phyloP scores from a whole-genome alignment of 2,329 filamentous ascomycete species.

The Sclerotinia subarctica region DNA sequence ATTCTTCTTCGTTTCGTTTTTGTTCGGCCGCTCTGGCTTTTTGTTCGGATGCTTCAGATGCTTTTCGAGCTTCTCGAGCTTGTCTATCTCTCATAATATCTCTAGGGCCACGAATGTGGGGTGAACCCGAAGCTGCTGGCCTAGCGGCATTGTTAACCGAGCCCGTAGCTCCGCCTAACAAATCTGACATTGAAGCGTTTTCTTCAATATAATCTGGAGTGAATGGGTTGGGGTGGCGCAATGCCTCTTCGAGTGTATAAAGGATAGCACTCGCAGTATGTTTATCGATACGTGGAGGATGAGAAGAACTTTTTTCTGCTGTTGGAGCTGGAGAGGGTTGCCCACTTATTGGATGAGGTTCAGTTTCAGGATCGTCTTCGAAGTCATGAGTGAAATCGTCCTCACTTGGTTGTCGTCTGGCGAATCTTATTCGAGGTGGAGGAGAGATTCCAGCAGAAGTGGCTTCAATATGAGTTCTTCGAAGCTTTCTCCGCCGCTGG shows the following conservation, averaged over 20 bases:
- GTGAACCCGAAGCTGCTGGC: slow-evolving; percentile 48
- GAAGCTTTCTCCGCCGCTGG: slow-evolving; percentile 35
- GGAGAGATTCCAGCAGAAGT: slow-evolving; percentile 37
- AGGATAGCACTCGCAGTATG: slow-evolving; percentile 87
- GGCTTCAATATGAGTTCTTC: slow-evolving; percentile 38
- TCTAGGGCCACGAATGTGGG: slow-evolving; percentile 73
- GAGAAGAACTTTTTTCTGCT: slow-evolving; percentile 37
- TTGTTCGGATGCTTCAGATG: slow-evolving; percentile 49
- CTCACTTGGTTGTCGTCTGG: slow-evolving; percentile 26
- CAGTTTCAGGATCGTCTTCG: slow-evolving; percentile 33
- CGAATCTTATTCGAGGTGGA: slow-evolving; percentile 32
- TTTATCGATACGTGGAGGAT: slow-evolving; percentile 66
- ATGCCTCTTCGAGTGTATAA: slow-evolving; percentile 85
- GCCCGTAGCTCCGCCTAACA: slow-evolving; percentile 60
- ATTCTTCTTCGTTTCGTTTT: slow-evolving; percentile 56
- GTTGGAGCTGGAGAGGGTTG: slow-evolving; percentile 3
- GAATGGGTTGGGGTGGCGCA: slow-evolving; percentile 78
- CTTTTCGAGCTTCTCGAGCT: slow-evolving; percentile 69
- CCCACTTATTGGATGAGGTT: slow-evolving; percentile 29
- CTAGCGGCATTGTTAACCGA: slow-evolving; percentile 49
- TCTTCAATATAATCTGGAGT: slow-evolving; percentile 83
- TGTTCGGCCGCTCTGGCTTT: slow-evolving; percentile 49
- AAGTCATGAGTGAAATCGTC: slow-evolving; percentile 32
- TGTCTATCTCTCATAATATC: slow-evolving; percentile 88
- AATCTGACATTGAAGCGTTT: slow-evolving; percentile 87